Percentiles rank a stretch among this genome's conserved stretches.
These are phyloP conservation scores for Fomitopsis pinicola DNA, from an alignment of 1,284 basidiomycete genomes.

Conservation along the genomic window DNA sequence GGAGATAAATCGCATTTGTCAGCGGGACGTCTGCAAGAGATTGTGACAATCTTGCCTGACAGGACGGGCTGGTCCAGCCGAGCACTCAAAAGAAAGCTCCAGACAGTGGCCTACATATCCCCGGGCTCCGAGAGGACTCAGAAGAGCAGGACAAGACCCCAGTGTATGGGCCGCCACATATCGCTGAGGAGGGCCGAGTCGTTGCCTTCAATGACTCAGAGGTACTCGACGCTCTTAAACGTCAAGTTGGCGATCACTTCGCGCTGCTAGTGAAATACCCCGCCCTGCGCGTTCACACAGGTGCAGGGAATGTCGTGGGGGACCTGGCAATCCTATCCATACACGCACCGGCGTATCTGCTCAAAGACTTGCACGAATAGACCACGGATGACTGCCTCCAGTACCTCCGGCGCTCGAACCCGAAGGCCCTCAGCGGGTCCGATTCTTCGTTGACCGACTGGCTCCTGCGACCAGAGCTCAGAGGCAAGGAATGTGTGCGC, in stretches of 20 bases:
- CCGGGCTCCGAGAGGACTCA: constrained; percentile 17
- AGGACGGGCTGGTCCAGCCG: constrained; percentile 28
- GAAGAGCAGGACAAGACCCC: constrained; percentile 11
- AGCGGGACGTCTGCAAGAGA: background rate
- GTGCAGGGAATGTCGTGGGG: constrained; percentile 25
- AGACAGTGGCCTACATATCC: constrained; percentile 10
- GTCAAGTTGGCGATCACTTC: constrained; percentile 68
- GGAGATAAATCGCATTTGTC: background rate
- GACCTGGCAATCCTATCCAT: constrained; percentile 31
- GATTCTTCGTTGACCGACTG: constrained; percentile 37
- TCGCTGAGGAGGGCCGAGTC: constrained; percentile 11
- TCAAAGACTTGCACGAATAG: constrained; percentile 47
- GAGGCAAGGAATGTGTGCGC: constrained; percentile 61
- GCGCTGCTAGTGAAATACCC: constrained; percentile 53
- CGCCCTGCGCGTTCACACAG: constrained; percentile 48
- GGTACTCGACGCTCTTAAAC: constrained; percentile 61
- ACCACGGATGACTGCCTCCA: constrained; percentile 47
- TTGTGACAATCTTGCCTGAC: constrained; percentile 20
- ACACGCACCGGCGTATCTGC: constrained; percentile 50
- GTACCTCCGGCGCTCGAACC: constrained; percentile 37
- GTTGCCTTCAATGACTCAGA: constrained; percentile 29
- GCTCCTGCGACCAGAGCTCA: constrained; percentile 48
- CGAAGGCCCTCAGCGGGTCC: constrained; percentile 21
- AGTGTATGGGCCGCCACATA: constrained; percentile 18
- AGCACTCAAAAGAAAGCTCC: constrained; percentile 19